These are phyloP conservation scores for Vigna angularis DNA, from an alignment of 306 rosid genomes.

Conservation along the genomic window DNA sequence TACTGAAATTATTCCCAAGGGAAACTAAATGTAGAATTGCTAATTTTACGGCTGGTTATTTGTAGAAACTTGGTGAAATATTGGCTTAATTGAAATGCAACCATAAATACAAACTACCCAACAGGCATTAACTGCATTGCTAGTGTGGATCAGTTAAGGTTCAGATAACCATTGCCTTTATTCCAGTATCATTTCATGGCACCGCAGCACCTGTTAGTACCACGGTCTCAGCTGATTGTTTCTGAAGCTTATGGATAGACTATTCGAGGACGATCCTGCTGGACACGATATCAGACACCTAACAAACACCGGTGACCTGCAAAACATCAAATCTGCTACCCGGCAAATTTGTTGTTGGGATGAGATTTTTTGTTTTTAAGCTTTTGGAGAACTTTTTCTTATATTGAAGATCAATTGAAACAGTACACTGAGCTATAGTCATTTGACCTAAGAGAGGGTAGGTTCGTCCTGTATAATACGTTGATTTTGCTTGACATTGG, in stretches of 20 bases:
- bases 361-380: too few species aligned
- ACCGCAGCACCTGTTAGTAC: not conserved
- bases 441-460: not conserved
- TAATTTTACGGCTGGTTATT: not conserved
- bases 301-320: not conserved
- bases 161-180: not conserved
- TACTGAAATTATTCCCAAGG: conserved; percentile 6
- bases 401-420: not conserved
- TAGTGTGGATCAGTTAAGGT: not conserved
- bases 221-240: too few species aligned
- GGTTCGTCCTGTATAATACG: conserved; percentile 13
- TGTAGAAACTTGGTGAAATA: conserved; percentile 7
- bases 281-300: not conserved
- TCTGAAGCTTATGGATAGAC: too few species aligned
- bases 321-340: conserved; percentile 1
- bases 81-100: not conserved
- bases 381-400: conserved; percentile 18
- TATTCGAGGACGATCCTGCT: not conserved
- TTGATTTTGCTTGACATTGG: not conserved
- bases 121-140: too few species aligned
- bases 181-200: not conserved
- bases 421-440: not conserved
- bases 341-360: not conserved
- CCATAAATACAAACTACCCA: not conserved
- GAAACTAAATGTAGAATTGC: conserved; percentile 29